Base-by-base conservation (phyloP, 192 early-diverging fungal genomes). In the Mortierella alpina region DNA sequence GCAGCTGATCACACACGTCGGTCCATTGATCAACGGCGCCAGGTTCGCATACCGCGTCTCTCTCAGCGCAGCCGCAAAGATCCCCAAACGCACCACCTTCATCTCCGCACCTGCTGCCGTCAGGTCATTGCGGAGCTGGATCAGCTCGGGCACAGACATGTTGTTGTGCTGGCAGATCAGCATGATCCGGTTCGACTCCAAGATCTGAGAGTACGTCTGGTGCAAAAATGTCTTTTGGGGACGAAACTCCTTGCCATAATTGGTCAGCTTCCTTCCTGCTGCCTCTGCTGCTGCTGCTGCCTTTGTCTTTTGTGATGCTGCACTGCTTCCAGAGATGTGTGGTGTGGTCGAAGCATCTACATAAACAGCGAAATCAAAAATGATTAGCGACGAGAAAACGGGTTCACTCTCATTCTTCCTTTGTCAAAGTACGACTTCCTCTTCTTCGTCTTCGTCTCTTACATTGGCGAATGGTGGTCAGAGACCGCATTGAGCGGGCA, bases 161-260 rank as follows among this genome's bases (percentile, higher is more conserved):
- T 90, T 90, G 82, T 90, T 90, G 77, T 88, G 87, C 63, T 90
- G 89, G 49, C 85, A 77, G 46, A 90, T 83, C 59, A 90, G 73
- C 46, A 88, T 56, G 48, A 86, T 79, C 20, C 89, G 73, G 70
- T 90, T 90, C 9, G 83, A 63, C 17, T 85, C 57, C 55, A 90
- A 41, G 23, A 86, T 59, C 7, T 72, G 48, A 22, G 79, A 48
- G 65, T 90, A 90, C 46, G 82, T 75, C 54, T 87, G 73, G 54
- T 85, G 82, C 13, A 86, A 63, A 50, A 80, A 90, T 0, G 81
- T 80, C 60, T 84, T 84, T 58, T 83, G 66, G n/a, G 85, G 83
- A 45, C 80, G 84, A 71, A 85, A 85, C 48, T 77, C 57, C 58
- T 85, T 82, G 64, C 84, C 84, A 41, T 75, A 82, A 39, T 71